phyloP scores from a whole-genome alignment of 306 rosid species.

The Pyrus betulifolia region DNA sequence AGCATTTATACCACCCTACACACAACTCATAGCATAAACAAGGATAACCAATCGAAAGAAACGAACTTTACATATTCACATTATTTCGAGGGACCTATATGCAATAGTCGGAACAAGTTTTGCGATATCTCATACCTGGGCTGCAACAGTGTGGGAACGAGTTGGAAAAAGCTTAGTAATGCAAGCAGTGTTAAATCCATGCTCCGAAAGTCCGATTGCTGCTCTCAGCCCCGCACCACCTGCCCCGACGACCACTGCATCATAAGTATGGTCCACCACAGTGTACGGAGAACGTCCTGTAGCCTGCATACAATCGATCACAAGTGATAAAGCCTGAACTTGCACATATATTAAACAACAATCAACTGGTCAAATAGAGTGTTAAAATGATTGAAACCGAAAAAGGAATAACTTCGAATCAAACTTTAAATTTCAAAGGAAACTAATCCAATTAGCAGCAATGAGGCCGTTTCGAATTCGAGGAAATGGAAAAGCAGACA shows the following conservation, averaged over 20 bases:
- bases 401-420: background rate
- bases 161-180: constrained; percentile 95
- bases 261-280: constrained; percentile 84
- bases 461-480: background rate
- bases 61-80: background rate
- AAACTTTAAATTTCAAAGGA: background rate
- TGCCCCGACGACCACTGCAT: constrained; percentile 91
- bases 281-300: constrained; percentile 58
- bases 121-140: constrained; percentile 53
- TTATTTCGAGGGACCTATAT: constrained; percentile 1
- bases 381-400: background rate
- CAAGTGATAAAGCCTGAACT: background rate
- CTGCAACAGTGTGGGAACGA: constrained; percentile 98
- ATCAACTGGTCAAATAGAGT: background rate
- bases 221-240: constrained; percentile 98
- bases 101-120: background rate
- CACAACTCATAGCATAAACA: constrained; percentile 8
- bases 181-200: constrained; percentile 96
- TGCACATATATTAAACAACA: background rate
- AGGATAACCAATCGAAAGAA: constrained; percentile 5
- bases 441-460: background rate
- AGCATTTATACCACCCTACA: constrained; percentile 91
- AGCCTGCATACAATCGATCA: constrained; percentile 34
- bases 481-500: background rate
- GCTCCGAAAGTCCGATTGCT: constrained; percentile 90